Base-by-base conservation (phyloP, 1,139 yeast genomes). In the Nakaseomyces delphensis region DNA sequence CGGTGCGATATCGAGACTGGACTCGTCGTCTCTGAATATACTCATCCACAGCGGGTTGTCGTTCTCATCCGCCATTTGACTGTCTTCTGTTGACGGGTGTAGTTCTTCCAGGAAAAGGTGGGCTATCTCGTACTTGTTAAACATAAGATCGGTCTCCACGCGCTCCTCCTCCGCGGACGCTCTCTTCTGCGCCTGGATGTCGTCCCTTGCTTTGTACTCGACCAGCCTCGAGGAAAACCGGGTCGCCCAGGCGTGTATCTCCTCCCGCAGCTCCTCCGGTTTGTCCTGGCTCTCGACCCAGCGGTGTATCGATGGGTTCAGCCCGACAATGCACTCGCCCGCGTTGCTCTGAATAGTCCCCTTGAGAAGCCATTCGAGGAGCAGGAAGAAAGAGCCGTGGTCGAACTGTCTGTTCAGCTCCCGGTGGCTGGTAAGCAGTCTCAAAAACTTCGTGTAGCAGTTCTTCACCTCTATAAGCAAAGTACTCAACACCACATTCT, bases 341-440 rank as follows among this genome's bases (percentile, higher is more conserved):
- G 37, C 25, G 14, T 33, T 33, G 18, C 37, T n/a, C 21, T 33
- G 37, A 7, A 33, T 14, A 9, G 37, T 33, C 4, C 37, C 37
- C 18, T 33, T 33, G 2, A 33, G 8, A 7, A 33, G 27, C 37
- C 37, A 33, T 21, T 33, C 37, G 3, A 20, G 8, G 3, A 33
- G 7, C 9, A 33, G 27, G n/a, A 20, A 15, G 11, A 33, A 33
- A 4, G 27, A 33, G 4, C 18, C 27, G 4, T n/a, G 18, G 25
- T 33, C 37, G 9, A 33, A 33, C n/a, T 20, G 10, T 15, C 8
- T 4, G 11, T 33, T 20, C 13, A 33, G 11, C 9, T 3, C 13
- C 8, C 10, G 16, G 10, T 14, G 2, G n/a, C 7, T 21, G 4
- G 18, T 33, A 5, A 33, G 13, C 16, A 33, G 7, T 13, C 7